Base-by-base conservation (phyloP, 169 alveolate species). In the Cryptosporidium baileyi region DNA sequence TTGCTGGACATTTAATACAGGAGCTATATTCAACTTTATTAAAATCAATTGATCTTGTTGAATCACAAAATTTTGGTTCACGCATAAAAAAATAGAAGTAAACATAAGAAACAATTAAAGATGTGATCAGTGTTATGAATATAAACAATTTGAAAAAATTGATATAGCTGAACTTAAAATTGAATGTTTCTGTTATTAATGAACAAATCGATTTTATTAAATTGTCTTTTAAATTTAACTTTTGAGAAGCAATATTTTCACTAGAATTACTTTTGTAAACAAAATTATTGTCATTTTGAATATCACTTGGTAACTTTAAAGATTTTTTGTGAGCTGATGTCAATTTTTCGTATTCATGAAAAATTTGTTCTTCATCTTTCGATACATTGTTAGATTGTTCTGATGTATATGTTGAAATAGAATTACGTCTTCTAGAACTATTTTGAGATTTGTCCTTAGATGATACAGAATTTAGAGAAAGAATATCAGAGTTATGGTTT, bases 11-110 rank as follows among this genome's bases (percentile, higher is more conserved):
- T 65, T 9, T 45, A 30, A 26, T 15, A 51, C 81, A 65, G 5
- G 5, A 28, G 15, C 24, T 3, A 4, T 2, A 30, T 6, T 6
- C 26, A 6, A 41, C 22, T 4, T 45, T 30, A 26, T 5, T 47
- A 2, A 2, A 34, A 6, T 44, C 32, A 38, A 17, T 40, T 41
- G 19, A 47, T n/a, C 19, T n/a, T 19, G 15, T 47, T 24, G 81
- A 45, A 24, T 65, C 43, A 65, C 81, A 65, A 47, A 65, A 65
- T 15, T 22, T 47, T 17, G 81, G 81, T 13, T 65, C 81, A n/a
- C 30, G 28, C 19, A 61, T 32, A 61, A 61, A 61, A 43, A 43
- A n/a, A n/a, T n/a, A n/a, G n/a, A n/a, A n/a, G n/a, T n/a, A n/a
- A n/a, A n/a, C n/a, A n/a, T n/a, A n/a, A n/a, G n/a, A n/a, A n/a